Evolutionary conservation across 192 early-diverging fungal genomes (phyloP).

Genomic region (Coemansia sp.): DNA sequence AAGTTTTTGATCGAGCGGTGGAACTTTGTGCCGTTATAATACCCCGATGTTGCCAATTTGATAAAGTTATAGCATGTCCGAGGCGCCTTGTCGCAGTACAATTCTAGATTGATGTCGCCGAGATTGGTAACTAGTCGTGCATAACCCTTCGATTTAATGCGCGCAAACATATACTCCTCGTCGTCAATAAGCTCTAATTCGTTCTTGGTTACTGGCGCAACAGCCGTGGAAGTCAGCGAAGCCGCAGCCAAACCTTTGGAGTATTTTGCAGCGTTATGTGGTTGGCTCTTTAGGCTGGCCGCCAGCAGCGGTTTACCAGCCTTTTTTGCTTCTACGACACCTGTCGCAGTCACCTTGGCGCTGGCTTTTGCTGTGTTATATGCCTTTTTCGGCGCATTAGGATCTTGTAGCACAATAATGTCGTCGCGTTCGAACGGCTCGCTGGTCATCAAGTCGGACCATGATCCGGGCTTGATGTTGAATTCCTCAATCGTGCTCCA

Average conservation of each 20-base stretch:
- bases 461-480: conserved; percentile 81
- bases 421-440: conserved; percentile 84
- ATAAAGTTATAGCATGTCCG: conserved; percentile 92
- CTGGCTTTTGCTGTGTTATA: too few species aligned
- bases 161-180: conserved; percentile 87
- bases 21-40: conserved; percentile 82
- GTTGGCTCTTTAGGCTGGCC: conserved; percentile 55
- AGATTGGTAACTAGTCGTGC: conserved; percentile 78
- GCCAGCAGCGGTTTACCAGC: conserved; percentile 4
- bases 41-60: conserved; percentile 65
- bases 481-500: conserved; percentile 84
- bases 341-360: too few species aligned
- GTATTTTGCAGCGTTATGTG: conserved; percentile 79
- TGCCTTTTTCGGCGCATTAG: conserved; percentile 29
- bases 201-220: conserved; percentile 69
- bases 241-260: conserved; percentile 74
- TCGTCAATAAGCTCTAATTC: conserved; percentile 69
- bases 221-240: conserved; percentile 85
- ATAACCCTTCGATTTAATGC: conserved; percentile 80
- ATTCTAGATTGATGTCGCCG: conserved; percentile 30
- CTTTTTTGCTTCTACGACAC: too few species aligned
- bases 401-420: conserved; percentile 83
- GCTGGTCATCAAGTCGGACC: conserved; percentile 85
- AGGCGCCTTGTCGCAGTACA: conserved; percentile 63
- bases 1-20: conserved; percentile 90